These are phyloP conservation scores for Pseudocercospora macadamiae DNA, from an alignment of 2,329 filamentous ascomycete genomes.

Conservation along the genomic window DNA sequence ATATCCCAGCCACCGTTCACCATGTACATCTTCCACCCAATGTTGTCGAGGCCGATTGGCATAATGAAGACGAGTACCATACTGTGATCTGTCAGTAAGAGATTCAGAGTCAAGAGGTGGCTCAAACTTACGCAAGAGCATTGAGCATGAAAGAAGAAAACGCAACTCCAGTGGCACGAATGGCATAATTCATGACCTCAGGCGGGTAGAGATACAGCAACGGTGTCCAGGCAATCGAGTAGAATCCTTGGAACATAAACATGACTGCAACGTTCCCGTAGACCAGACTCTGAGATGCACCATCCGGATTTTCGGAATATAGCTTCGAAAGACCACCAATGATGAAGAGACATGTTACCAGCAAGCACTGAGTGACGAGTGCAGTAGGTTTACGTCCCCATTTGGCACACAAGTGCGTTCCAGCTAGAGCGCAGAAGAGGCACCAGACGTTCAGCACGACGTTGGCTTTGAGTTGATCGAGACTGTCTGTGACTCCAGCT, in stretches of 20 bases:
- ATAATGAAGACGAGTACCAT: conserved; percentile 43
- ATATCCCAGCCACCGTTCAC: conserved; percentile 50
- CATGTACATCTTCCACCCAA: conserved; percentile 47
- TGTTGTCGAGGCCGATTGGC: conserved; percentile 60
- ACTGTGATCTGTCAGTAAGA: conserved; percentile 39
- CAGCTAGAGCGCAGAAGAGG: conserved; percentile 32
- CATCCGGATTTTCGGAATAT: conserved; percentile 32
- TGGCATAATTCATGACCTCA: conserved; percentile 55
- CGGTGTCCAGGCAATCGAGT: conserved; percentile 56
- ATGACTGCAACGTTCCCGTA: conserved; percentile 52
- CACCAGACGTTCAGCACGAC: conserved; percentile 43
- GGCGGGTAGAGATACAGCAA: conserved; percentile 54
- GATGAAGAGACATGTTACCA: conserved; percentile 52
- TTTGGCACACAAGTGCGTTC: conserved; percentile 24
- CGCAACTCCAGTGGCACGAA: conserved; percentile 49
- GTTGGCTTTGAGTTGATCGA: conserved; percentile 44
- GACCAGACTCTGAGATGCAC: conserved; percentile 31
- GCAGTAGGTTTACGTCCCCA: conserved; percentile 36
- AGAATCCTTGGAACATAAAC: conserved; percentile 58
- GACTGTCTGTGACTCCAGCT: conserved; percentile 42
- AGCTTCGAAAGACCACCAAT: conserved; percentile 55
- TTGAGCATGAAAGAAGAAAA: conserved; percentile 30
- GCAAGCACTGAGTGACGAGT: conserved; percentile 24
- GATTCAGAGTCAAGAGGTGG: background rate
- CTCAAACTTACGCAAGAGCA: conserved; percentile 27